A percentile compares a stretch with the other conserved stretches of the same genome.
Conservation (phyloP, 1,284 basidiomycete species). For the Ceratobasidium sp. region DNA sequence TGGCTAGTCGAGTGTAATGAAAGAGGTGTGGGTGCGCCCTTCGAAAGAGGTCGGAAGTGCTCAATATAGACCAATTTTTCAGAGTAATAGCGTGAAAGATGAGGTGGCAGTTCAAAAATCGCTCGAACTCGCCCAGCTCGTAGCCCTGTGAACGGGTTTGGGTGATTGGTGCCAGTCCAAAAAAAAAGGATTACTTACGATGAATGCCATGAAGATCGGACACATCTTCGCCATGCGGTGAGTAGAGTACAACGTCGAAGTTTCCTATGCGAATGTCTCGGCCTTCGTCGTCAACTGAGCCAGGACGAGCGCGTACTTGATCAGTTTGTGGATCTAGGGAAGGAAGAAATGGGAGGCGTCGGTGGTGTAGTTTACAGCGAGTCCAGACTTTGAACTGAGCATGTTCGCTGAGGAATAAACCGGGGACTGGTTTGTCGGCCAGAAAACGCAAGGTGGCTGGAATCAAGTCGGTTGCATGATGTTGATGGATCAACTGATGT, state of each 20-base stretch:
- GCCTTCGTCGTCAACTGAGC: not conserved
- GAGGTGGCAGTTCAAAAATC: not conserved
- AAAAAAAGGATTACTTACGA: not conserved
- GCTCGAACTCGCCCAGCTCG: slow-evolving; percentile 12
- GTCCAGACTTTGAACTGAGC: not conserved
- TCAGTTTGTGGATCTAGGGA: not conserved
- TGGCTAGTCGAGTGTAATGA: not conserved
- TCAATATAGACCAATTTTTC: slow-evolving; percentile 13
- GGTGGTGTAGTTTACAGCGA: not conserved
- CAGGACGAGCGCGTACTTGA: not conserved
- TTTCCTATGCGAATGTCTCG: not conserved
- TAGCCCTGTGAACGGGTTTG: not conserved
- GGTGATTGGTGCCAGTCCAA: not conserved
- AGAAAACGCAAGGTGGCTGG: not conserved
- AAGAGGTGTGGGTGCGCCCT: not conserved
- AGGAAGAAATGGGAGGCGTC: not conserved
- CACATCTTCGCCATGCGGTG: not conserved
- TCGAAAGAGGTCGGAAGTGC: not conserved
- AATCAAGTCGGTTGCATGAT: not conserved
- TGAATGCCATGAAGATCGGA: not conserved
- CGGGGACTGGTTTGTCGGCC: not conserved
- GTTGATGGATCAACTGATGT: not conserved
- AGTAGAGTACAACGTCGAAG: not conserved
- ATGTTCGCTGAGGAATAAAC: not conserved
- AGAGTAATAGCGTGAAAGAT: not conserved